Conservation (phyloP, 2,329 filamentous ascomycete genomes). For the Colletotrichum magnum region DNA sequence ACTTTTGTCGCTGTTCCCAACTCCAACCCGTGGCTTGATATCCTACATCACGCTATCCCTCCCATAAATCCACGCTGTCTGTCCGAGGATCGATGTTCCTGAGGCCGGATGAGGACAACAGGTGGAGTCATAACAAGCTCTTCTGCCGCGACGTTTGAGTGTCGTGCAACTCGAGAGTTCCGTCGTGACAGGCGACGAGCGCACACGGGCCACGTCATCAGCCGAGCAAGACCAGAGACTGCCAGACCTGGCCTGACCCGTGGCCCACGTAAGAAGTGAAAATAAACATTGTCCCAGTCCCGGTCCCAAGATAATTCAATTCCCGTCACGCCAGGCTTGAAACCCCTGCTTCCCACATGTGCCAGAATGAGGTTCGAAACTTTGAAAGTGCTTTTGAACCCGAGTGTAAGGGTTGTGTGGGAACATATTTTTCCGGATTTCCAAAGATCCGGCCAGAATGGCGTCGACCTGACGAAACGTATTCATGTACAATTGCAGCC, state of each 20-base stretch:
- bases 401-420: neutral
- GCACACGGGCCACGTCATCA: too few species aligned
- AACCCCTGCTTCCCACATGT: neutral
- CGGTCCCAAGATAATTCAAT: neutral
- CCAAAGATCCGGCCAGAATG: neutral
- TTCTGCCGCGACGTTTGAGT: too few species aligned
- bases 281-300: neutral
- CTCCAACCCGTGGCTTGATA: neutral
- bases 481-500: slow-evolving; percentile 24
- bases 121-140: too few species aligned
- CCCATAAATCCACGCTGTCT: neutral
- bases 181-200: too few species aligned
- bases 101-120: too few species aligned
- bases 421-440: neutral
- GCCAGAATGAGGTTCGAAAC: neutral
- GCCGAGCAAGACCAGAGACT: neutral
- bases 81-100: neutral
- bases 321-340: neutral
- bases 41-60: neutral
- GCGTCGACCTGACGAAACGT: neutral
- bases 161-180: too few species aligned
- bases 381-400: neutral
- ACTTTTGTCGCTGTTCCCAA: neutral
- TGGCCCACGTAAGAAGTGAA: neutral
- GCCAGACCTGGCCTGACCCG: neutral